Evolutionary conservation across 441 rosid genomes (phyloP), one percentile per base, ranked within the genome.

Genomic region (Flueggea neowawraea): DNA sequence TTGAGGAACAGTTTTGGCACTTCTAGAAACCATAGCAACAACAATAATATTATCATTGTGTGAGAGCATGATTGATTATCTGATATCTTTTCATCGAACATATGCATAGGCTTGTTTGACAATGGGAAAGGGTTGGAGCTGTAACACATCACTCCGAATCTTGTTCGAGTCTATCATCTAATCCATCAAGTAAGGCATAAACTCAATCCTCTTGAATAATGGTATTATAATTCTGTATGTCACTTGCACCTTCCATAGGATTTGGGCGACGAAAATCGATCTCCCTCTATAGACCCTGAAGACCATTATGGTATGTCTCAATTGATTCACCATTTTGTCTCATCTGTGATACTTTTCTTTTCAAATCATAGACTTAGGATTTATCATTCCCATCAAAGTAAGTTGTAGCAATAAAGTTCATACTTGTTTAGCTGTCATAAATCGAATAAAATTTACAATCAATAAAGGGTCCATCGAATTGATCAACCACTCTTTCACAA

Each of bases 31-130:
- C 39, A 33, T 33, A 33, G 39, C 39, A 33, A 4, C 39, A 33
- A 6, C 6, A 33, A 33, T 6, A 33, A 33, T 33, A 33, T 33
- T 33, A 33, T 33, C 0, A 1, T 15, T 6, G 3, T 16, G 57
- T 13, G 16, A 5, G 33, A 3, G 16, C 65, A 52, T 62, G 0
- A 62, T 16, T 13, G 14, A 14, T 16, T 36, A 16, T 15, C 36
- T 6, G 5, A 13, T 54, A 6, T 31, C 50, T 62, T 62, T 49
- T 0, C 39, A 31, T 5, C 14, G 22, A 0, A 62, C 50, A 41
- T 62, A 14, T 2, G 51, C 65, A 62, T 53, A 36, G 12, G 57
- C 65, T 12, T 52, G 65, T 5, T 62, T 53, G 14, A 60, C n/a
- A 0, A 14, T 48, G 4, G 43, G 54, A 22, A 49, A 31, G 12